Percentiles rank a stretch among this genome's conserved stretches.
These are phyloP conservation scores for Phytophthora pseudosyringae DNA, from an alignment of 352 stramenopile species.

Conservation along the genomic window DNA sequence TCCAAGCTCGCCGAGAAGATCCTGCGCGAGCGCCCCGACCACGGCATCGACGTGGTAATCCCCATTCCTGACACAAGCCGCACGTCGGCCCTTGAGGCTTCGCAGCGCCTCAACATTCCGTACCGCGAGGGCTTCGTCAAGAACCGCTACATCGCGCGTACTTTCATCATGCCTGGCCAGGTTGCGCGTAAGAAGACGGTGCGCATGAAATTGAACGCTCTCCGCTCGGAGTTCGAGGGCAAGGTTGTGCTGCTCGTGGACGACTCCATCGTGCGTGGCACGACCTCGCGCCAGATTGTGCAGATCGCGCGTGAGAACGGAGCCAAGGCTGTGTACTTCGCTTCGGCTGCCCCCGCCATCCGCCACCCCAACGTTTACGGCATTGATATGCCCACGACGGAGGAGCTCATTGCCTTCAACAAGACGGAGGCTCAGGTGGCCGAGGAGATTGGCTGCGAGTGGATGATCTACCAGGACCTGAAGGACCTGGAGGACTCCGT, in stretches of 20 bases:
- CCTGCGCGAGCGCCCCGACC: slow-evolving; percentile 88
- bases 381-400: slow-evolving; percentile 98
- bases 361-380: slow-evolving; percentile 99
- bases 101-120: slow-evolving; percentile 85
- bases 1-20: slow-evolving; percentile 98
- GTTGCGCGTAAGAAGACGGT: slow-evolving; percentile 96
- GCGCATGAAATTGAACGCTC: slow-evolving; percentile 98
- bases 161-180: slow-evolving; percentile 99
- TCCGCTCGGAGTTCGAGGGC: slow-evolving; percentile 91
- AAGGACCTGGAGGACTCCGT: slow-evolving; percentile 93
- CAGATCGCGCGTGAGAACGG: slow-evolving; percentile 98
- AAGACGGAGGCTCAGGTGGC: slow-evolving; percentile 95
- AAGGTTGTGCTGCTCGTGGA: slow-evolving; percentile 99
- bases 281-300: slow-evolving; percentile 98
- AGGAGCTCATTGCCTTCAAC: slow-evolving; percentile 98
- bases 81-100: slow-evolving; percentile 95
- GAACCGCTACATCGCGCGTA: slow-evolving; percentile 99
- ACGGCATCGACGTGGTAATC: slow-evolving; percentile 98
- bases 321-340: slow-evolving; percentile 96
- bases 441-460: slow-evolving; percentile 94
- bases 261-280: slow-evolving; percentile 99
- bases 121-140: slow-evolving; percentile 99
- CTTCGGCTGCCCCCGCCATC: slow-evolving; percentile 96
- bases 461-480: slow-evolving; percentile 94
- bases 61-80: slow-evolving; percentile 98